phyloP scores from a whole-genome alignment of 2,329 filamentous ascomycete species.

The Penicillium sp. region DNA sequence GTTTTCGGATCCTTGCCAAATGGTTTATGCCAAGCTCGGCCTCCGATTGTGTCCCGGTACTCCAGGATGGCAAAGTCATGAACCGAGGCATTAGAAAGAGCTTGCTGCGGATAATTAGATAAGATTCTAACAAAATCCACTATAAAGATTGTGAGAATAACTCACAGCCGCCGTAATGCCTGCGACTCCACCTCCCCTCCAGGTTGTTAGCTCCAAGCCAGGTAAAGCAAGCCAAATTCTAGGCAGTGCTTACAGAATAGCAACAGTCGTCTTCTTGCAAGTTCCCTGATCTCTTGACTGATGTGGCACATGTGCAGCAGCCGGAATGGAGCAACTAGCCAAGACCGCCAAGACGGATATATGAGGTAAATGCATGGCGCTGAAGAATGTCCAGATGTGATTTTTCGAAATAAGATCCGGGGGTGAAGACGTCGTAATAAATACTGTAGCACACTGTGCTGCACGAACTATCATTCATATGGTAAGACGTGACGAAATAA shows the following conservation, averaged over 20 bases:
- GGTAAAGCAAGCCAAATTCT: too few species aligned
- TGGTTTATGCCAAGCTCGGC: slow-evolving; percentile 56
- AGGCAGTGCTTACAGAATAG: slow-evolving; percentile 16
- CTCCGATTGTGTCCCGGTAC: slow-evolving; percentile 62
- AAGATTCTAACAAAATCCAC: background rate
- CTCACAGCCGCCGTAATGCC: slow-evolving; percentile 22
- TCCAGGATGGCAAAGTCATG: slow-evolving; percentile 36
- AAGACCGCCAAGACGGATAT: slow-evolving; percentile 17
- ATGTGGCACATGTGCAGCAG: slow-evolving; percentile 14
- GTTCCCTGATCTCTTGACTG: slow-evolving; percentile 6
- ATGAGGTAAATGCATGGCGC: slow-evolving; percentile 16
- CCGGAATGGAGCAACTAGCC: slow-evolving; percentile 11
- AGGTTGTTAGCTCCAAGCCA: background rate
- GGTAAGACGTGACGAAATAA: background rate
- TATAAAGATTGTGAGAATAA: background rate
- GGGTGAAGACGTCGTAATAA: background rate
- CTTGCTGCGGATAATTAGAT: slow-evolving; percentile 13
- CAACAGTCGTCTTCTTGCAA: slow-evolving; percentile 24
- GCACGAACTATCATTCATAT: background rate
- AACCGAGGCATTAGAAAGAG: slow-evolving; percentile 20
- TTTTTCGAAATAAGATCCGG: background rate
- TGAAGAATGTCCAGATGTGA: background rate
- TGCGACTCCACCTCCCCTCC: slow-evolving; percentile 21
- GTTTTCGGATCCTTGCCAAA: slow-evolving; percentile 53
- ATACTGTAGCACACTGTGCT: background rate